These are phyloP conservation scores for Pisolithus orientalis DNA, from an alignment of 768 basidiomycete genomes.

Conservation along the genomic window DNA sequence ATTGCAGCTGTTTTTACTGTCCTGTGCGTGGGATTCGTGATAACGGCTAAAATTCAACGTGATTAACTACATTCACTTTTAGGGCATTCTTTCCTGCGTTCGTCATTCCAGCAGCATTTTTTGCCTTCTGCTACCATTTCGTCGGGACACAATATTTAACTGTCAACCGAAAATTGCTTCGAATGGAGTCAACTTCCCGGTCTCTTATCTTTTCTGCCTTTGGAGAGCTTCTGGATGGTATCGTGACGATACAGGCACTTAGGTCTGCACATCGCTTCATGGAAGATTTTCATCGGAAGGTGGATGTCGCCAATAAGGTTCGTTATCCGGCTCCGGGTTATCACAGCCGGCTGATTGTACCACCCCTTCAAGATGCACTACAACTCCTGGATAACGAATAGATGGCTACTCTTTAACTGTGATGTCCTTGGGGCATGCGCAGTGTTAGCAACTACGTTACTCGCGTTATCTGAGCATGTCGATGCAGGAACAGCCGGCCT, in stretches of 20 bases:
- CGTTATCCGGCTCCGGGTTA: neutral
- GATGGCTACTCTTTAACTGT: conserved; percentile 81
- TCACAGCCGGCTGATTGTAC: neutral
- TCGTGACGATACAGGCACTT: conserved; percentile 91
- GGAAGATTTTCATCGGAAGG: conserved; percentile 62
- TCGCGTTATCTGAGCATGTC: conserved; percentile 33
- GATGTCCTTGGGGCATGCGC: conserved; percentile 70
- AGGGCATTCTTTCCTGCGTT: conserved; percentile 78
- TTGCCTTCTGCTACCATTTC: conserved; percentile 68
- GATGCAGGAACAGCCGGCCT: too few species aligned
- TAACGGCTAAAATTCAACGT: conserved; percentile 3
- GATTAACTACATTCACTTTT: neutral
- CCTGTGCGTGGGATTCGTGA: conserved; percentile 37
- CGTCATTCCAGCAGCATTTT: conserved; percentile 66
- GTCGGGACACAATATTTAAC: conserved; percentile 69
- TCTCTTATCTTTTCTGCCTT: conserved; percentile 83
- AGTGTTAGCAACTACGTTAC: conserved; percentile 69
- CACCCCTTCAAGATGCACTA: conserved; percentile 59
- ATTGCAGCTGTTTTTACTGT: conserved; percentile 70
- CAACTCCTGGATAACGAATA: conserved; percentile 83
- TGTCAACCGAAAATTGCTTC: conserved; percentile 76
- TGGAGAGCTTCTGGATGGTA: conserved; percentile 76
- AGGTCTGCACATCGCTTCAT: conserved; percentile 76
- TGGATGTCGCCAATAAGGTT: conserved; percentile 74
- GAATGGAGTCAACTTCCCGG: conserved; percentile 87